Conservation (phyloP, 2,329 filamentous ascomycete genomes). For the Microdochium trichocladiopsis region DNA sequence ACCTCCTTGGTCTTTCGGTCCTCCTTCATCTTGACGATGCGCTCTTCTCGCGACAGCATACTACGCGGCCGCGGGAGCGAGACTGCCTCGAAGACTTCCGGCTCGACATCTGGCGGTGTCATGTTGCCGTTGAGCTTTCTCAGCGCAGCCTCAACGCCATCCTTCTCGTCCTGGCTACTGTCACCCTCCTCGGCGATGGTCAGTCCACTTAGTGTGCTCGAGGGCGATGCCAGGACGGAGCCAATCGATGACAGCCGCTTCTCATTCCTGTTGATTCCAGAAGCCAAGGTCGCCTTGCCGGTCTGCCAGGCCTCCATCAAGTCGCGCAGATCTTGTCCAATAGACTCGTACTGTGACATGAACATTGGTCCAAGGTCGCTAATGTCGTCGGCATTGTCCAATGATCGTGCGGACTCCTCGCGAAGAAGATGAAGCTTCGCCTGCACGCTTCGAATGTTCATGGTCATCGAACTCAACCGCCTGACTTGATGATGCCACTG, state of each 20-base stretch:
- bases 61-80: constrained; percentile 66
- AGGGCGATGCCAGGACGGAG: constrained; percentile 46
- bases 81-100: constrained; percentile 87
- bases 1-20: constrained; percentile 71
- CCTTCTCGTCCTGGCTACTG: constrained; percentile 49
- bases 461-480: constrained; percentile 81
- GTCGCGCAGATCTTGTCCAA: constrained; percentile 77
- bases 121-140: constrained; percentile 71
- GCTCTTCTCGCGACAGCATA: constrained; percentile 74
- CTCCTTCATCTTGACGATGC: constrained; percentile 80
- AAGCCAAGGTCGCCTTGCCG: constrained; percentile 74
- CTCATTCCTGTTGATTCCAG: constrained; percentile 76
- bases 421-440: constrained; percentile 89
- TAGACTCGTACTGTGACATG: constrained; percentile 88
- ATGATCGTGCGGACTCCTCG: constrained; percentile 76
- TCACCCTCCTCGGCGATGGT: constrained; percentile 51
- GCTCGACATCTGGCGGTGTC: constrained; percentile 52
- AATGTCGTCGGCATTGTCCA: constrained; percentile 68
- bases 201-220: constrained; percentile 59
- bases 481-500: constrained; percentile 80
- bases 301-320: constrained; percentile 81
- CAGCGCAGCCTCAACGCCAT: constrained; percentile 54
- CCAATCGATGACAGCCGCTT: constrained; percentile 60
- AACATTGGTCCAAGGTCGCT: constrained; percentile 72
- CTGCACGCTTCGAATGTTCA: constrained; percentile 84